These are phyloP conservation scores for Fragaria iinumae DNA, from an alignment of 306 rosid genomes.

Conservation along the genomic window DNA sequence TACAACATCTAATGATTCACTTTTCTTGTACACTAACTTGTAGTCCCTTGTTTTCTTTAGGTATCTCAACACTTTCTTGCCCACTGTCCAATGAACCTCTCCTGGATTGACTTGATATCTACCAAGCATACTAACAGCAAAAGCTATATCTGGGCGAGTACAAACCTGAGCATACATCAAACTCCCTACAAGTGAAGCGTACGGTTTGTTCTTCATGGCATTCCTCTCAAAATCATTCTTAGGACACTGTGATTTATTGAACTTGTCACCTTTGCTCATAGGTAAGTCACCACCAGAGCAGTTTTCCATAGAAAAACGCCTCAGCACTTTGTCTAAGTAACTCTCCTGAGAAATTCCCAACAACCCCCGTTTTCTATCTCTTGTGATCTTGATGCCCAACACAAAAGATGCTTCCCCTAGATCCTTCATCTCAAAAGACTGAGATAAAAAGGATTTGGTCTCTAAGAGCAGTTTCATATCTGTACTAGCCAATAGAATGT, in stretches of 20 bases:
- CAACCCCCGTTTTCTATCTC: background rate
- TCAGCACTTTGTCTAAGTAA: background rate
- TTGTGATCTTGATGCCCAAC: background rate
- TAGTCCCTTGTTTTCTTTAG: no score
- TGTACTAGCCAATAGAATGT: background rate
- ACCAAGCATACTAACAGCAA: background rate
- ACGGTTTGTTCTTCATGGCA: background rate
- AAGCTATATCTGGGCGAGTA: background rate
- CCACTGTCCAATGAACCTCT: no score
- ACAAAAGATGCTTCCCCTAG: background rate
- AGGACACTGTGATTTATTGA: background rate
- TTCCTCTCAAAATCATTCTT: background rate
- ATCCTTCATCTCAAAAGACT: background rate
- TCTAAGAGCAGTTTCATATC: background rate
- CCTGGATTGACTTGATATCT: no score
- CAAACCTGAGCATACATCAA: background rate
- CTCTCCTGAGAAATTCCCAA: background rate
- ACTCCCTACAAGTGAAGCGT: background rate
- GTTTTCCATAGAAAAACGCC: background rate
- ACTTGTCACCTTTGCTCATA: background rate
- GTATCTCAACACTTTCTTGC: no score
- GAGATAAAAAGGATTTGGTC: background rate
- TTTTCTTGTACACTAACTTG: background rate
- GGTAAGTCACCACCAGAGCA: background rate
- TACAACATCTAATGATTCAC: background rate